phyloP scores from a whole-genome alignment of 2,329 filamentous ascomycete species.

The Microsporum audouinii region DNA sequence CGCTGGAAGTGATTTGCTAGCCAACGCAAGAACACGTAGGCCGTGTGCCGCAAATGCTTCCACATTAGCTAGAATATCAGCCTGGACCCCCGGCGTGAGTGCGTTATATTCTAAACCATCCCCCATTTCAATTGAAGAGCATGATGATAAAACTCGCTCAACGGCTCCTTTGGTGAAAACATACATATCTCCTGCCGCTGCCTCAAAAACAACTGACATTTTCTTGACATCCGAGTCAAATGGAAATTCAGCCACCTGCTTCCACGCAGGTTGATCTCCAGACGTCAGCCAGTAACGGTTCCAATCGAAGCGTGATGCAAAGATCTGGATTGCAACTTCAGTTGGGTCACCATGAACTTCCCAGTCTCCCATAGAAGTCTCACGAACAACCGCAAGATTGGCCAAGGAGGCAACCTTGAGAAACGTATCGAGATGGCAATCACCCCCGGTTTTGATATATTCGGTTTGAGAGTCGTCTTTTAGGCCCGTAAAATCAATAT shows the following conservation, averaged over 20 bases:
- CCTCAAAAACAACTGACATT: slow-evolving; percentile 57
- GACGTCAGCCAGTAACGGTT: slow-evolving; percentile 43
- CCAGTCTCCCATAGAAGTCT: slow-evolving; percentile 44
- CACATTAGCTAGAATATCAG: slow-evolving; percentile 55
- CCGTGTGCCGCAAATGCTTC: slow-evolving; percentile 54
- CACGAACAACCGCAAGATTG: slow-evolving; percentile 49
- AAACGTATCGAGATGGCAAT: slow-evolving; percentile 42
- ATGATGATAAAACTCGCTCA: slow-evolving; percentile 55
- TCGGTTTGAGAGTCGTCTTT: slow-evolving; percentile 19
- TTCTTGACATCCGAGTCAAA: slow-evolving; percentile 66
- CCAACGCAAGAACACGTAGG: slow-evolving; percentile 57
- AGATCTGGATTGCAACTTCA: slow-evolving; percentile 64
- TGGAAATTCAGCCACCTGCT: slow-evolving; percentile 54
- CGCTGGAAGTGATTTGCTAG: slow-evolving; percentile 34
- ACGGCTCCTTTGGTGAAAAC: slow-evolving; percentile 38
- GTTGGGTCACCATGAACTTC: slow-evolving; percentile 55
- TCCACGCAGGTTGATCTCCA: slow-evolving; percentile 43
- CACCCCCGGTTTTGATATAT: slow-evolving; percentile 33
- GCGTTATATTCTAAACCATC: slow-evolving; percentile 31
- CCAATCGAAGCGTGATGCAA: slow-evolving; percentile 56
- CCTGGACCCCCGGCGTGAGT: slow-evolving; percentile 43
- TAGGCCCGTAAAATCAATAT: slow-evolving; percentile 17
- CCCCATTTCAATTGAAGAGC: slow-evolving; percentile 41
- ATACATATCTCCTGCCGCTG: slow-evolving; percentile 13
- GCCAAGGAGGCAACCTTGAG: slow-evolving; percentile 54